These are phyloP conservation scores for Sparassis latifolia DNA, from an alignment of 1,284 basidiomycete species.

Conservation along the genomic window DNA sequence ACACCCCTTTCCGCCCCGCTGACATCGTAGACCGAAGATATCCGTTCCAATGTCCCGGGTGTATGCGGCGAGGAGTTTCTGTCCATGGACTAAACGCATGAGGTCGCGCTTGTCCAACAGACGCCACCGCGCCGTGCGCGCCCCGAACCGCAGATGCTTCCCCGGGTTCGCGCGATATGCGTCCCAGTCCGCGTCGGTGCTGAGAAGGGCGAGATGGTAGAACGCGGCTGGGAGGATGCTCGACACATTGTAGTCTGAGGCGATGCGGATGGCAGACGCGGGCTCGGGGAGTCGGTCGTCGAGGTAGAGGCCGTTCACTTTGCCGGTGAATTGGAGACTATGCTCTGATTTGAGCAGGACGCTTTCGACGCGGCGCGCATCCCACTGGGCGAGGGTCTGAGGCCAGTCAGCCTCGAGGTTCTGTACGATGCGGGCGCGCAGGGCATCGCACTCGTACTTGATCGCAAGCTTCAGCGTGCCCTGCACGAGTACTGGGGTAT, in stretches of 20 bases:
- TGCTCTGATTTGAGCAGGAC: conserved; percentile 27
- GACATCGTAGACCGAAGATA: conserved; percentile 24
- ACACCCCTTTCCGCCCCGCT: conserved; percentile 22
- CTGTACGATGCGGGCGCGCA: conserved; percentile 24
- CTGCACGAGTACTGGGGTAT: conserved; percentile 26
- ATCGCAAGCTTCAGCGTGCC: conserved; percentile 26
- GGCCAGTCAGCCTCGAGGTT: conserved; percentile 31
- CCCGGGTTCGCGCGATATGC: conserved; percentile 21
- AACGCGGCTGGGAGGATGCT: conserved; percentile 29
- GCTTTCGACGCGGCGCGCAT: conserved; percentile 23
- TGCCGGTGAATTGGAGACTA: conserved; percentile 22
- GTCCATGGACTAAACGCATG: conserved; percentile 26
- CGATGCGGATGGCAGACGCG: conserved; percentile 27
- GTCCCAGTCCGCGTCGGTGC: conserved; percentile 28
- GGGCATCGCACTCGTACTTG: conserved; percentile 28
- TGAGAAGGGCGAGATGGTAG: conserved; percentile 26
- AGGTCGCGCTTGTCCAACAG: conserved; percentile 26
- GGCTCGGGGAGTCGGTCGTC: conserved; percentile 30
- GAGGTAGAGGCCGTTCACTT: conserved; percentile 25
- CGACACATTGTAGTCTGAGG: conserved; percentile 24
- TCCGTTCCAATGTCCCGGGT: conserved; percentile 25
- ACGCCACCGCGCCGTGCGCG: conserved; percentile 25
- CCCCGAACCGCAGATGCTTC: conserved; percentile 26
- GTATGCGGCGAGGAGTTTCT: conserved; percentile 26
- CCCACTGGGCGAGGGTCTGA: conserved; percentile 28